Conservation (phyloP, 495 filamentous ascomycete genomes). For the Chlorociboria aeruginascens region DNA sequence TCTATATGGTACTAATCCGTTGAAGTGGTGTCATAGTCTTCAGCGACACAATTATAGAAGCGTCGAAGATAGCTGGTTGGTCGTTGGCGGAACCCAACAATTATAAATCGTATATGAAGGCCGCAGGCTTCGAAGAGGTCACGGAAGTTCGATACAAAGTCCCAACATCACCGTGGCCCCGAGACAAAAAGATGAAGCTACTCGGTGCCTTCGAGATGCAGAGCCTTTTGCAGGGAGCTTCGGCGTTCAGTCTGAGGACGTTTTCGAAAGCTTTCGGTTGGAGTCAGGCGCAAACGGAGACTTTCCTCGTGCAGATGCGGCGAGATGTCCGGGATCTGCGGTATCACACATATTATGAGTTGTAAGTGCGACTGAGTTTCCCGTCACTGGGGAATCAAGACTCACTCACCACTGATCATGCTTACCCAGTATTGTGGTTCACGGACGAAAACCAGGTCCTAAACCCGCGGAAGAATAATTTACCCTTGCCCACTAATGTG, state of each 20-base stretch:
- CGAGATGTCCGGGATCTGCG: conserved; percentile 29
- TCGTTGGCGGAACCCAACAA: not conserved
- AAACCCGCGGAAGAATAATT: no score
- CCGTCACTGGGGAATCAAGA: not conserved
- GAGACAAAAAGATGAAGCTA: conserved; percentile 30
- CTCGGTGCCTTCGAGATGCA: conserved; percentile 27
- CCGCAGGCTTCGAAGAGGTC: conserved; percentile 26
- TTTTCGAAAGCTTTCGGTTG: conserved; percentile 44
- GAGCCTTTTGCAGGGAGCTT: conserved; percentile 5
- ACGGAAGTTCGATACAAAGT: conserved; percentile 19
- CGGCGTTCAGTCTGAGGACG: conserved; percentile 9
- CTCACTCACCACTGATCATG: no score
- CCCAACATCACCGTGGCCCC: conserved; percentile 33
- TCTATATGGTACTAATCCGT: no score
- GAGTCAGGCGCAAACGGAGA: conserved; percentile 37
- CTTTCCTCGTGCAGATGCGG: conserved; percentile 38
- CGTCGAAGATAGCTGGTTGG: not conserved
- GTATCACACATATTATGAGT: conserved; percentile 12
- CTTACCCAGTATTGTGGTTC: not conserved
- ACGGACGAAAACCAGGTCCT: not conserved
- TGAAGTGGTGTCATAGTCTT: conserved; percentile 6
- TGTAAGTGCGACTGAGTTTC: conserved; percentile 12
- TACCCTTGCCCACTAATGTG: no score
- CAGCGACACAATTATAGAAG: not conserved
- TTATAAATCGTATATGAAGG: conserved; percentile 14